These are phyloP conservation scores for Cyberlindnera subsufficiens DNA, from an alignment of 805 yeast genomes.

Conservation along the genomic window DNA sequence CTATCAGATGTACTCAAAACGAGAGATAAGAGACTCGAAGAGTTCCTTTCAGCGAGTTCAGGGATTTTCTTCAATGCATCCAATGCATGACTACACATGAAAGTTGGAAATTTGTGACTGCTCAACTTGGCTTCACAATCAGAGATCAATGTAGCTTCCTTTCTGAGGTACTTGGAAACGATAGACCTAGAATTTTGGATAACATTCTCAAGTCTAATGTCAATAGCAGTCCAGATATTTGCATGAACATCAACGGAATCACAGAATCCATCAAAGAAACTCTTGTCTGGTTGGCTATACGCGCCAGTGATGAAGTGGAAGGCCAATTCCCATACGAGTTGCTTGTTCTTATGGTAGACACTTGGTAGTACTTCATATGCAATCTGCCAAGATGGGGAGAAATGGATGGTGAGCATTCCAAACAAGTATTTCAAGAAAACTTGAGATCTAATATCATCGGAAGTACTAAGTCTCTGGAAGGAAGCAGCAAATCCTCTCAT, in stretches of 20 bases:
- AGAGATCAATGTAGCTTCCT: constrained; percentile 5
- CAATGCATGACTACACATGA: constrained; percentile 46
- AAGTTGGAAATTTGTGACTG: constrained; percentile 8
- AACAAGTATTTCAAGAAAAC: constrained; percentile 45
- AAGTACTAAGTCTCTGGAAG: constrained; percentile 26
- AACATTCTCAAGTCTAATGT: constrained; percentile 13
- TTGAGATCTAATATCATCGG: constrained; percentile 16
- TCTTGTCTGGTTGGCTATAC: not conserved
- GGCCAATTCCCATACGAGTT: constrained; percentile 51
- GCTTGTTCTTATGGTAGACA: constrained; percentile 36
- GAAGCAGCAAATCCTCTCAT: constrained; percentile 52
- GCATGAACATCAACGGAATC: constrained; percentile 7
- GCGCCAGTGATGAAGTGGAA: constrained; percentile 27
- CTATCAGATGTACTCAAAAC: constrained; percentile 32
- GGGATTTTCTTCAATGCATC: constrained; percentile 57
- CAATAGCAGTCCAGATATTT: constrained; percentile 15
- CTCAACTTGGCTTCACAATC: constrained; percentile 12
- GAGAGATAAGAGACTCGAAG: constrained; percentile 50
- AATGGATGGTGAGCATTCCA: constrained; percentile 69
- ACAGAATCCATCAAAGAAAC: constrained; percentile 10
- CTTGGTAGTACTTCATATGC: constrained; percentile 54
- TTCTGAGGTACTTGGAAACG: constrained; percentile 8
- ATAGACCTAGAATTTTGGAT: constrained; percentile 6
- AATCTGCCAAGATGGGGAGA: constrained; percentile 84
- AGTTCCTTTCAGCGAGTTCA: constrained; percentile 60